Evolutionary conservation across 2,329 filamentous ascomycete species (phyloP), one percentile per base, ranked within the genome.

Genomic region (Metarhizium sp.): DNA sequence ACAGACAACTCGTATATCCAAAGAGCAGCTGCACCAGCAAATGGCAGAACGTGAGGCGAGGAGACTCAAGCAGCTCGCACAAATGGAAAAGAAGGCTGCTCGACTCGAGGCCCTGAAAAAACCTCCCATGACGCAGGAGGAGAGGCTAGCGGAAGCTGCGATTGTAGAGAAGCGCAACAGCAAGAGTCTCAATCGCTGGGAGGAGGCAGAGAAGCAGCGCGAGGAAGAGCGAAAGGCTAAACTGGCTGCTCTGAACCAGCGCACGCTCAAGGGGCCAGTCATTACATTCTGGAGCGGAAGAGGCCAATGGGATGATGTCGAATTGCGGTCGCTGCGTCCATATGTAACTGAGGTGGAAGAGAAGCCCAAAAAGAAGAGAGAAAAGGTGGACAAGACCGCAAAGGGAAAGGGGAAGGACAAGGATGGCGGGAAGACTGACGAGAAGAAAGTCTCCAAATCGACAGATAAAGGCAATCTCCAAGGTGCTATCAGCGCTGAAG

Each of bases 221-320:
- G 88, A 92, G 61, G 90, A 92, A 63, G 88, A 95, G 66, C 81
- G 92, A 58, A 81, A 84, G 60, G 87, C 85, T 45, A 92, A 88
- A 71, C 77, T 97, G 50, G 91, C 92, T 43, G 94, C 92, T 14
- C 76, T 97, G 62, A 88, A 95, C 64, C 90, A 91, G 67, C 84
- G 92, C 51, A 90, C 88, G 52, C 79, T 97, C 8, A 86, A 92
- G 54, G 94, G 94, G 0, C 90, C 94, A 0, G 90, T 96, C 11
- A 85, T 96, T 46, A 90, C 89, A 2, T 92, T 88, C 69, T 96
- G 92, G 87, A 97, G 92, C 69, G 94, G 92, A n/a, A 81, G 90
- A 59, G 88, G 88, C 38, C 83, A 89, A 63, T 92, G 90, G 80
- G 79, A 86, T 55, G 86, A 90, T 63, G 87, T 87, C 29, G 88